Evolutionary conservation across 148 eudicot genomes (phyloP), one percentile per base, ranked within the genome.

Genomic region (Rhododendron kiyosumense): DNA sequence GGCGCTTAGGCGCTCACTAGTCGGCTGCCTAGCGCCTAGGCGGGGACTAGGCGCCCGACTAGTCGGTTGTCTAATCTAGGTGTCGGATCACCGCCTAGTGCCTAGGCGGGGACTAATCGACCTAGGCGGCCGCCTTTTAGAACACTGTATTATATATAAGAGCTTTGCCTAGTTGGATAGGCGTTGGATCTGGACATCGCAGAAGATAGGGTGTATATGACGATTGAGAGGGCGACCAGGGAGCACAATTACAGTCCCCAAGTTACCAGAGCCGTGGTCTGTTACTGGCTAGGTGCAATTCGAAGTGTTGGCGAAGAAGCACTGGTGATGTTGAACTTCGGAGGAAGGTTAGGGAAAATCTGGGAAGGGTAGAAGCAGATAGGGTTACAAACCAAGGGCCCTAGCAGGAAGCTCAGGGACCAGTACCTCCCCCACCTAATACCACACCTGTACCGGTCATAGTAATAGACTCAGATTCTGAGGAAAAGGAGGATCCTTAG

Each of bases 81-180:
- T 1, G 8, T 41, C 7, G 45, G 45, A 41, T 7, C 7, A 41
- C 43, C 43, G 43, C 43, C 7, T 41, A 41, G 45, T 7, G 45
- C 45, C 43, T 41, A 41, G 45, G 45, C 7, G 7, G 1, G 7
- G 45, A 41, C 45, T 41, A 41, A 41, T 41, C 45, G 1, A 1
- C 45, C 45, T 41, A 41, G 8, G 7, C 7, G 45, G 45, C 45
- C 8, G 7, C 45, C 45, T 41, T 41, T 41, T 41, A 6, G 45
- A 41, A 6, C 45, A 41, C 45, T 41, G 1, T 38, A 41, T 41
- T 41, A 0, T 38, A 41, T 41, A 41, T 6, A 41, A 41, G 45
- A 8, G 83, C 83, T 18, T 80, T 81, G 69, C 45, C 59, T 14
- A 45, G 41, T 84, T 73, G 71, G 86, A 84, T 75, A 75, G 15